Evolutionary conservation across 2,329 filamentous ascomycete genomes (phyloP).

Genomic region (Phialemoniopsis sp.): DNA sequence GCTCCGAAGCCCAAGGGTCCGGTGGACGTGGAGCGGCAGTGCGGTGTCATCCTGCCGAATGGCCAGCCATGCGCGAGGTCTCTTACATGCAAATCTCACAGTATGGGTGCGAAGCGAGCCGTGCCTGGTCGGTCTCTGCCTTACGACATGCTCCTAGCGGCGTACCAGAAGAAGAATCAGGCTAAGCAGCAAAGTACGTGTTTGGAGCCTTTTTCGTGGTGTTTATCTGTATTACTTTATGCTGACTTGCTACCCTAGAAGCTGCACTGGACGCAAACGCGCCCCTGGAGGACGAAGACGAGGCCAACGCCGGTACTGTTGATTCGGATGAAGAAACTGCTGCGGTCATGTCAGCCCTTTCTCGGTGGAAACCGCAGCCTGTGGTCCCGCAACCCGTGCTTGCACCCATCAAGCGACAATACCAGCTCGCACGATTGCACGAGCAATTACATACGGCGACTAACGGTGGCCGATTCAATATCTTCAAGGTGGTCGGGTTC

Average conservation of each 20-base stretch:
- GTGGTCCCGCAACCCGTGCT: constrained; percentile 64
- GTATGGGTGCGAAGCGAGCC: constrained; percentile 89
- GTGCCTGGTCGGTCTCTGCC: constrained; percentile 83
- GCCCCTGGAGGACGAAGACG: constrained; percentile 80
- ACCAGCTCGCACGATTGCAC: constrained; percentile 58
- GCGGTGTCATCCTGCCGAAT: constrained; percentile 81
- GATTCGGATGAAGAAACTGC: constrained; percentile 95
- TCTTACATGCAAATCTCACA: constrained; percentile 89
- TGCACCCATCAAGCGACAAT: constrained; percentile 58
- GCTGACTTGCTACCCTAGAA: constrained; percentile 47
- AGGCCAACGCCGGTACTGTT: constrained; percentile 73
- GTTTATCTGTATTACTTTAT: not conserved
- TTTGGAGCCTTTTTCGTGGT: not conserved
- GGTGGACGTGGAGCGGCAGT: constrained; percentile 91
- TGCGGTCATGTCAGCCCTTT: constrained; percentile 77
- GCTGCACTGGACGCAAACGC: constrained; percentile 93
- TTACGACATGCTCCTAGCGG: constrained; percentile 86
- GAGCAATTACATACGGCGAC: constrained; percentile 65
- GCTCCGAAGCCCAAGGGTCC: constrained; percentile 83
- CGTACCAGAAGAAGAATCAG: constrained; percentile 97
- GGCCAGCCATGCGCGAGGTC: constrained; percentile 84
- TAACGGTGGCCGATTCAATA: constrained; percentile 61
- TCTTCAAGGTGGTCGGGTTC: constrained; percentile 56
- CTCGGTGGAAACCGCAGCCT: constrained; percentile 73
- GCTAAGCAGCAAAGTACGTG: constrained; percentile 90